Evolutionary conservation across 345 rosid species (phyloP).

Genomic region (Lepidium aucheri): DNA sequence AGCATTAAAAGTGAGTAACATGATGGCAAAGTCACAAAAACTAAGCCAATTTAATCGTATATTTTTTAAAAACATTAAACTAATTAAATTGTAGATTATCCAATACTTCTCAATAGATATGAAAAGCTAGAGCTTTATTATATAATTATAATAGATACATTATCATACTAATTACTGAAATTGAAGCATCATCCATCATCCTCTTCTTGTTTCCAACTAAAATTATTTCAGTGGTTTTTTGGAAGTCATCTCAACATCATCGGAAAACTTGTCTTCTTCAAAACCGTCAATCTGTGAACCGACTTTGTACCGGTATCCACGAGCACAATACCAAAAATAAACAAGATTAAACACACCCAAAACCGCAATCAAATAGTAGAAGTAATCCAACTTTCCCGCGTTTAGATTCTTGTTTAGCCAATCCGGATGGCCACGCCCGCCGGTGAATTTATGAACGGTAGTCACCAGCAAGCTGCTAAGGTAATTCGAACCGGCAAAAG

Average conservation of each 20-base stretch:
- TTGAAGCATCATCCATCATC: not conserved
- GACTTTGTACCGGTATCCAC: conserved; percentile 56
- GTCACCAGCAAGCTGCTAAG: conserved; percentile 63
- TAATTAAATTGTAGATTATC: not conserved
- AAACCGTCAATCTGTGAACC: conserved; percentile 39
- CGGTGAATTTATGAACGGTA: conserved; percentile 46
- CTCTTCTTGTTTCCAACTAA: conserved; percentile 1
- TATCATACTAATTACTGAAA: not conserved
- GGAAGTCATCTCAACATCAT: conserved; percentile 28
- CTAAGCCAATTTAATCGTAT: too few relatives aligned
- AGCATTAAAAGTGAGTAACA: not conserved
- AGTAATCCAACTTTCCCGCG: conserved; percentile 72
- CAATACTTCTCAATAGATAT: not conserved
- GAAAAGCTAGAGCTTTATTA: not conserved
- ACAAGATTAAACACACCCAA: conserved; percentile 56
- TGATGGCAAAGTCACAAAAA: too few relatives aligned
- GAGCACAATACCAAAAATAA: conserved; percentile 60
- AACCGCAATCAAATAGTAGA: conserved; percentile 65
- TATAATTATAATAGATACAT: not conserved
- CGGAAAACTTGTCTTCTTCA: conserved; percentile 15
- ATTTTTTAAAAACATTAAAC: too few relatives aligned
- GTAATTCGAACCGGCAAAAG: conserved; percentile 62
- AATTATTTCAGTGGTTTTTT: conserved; percentile 7
- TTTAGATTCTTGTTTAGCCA: conserved; percentile 72
- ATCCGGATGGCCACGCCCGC: conserved; percentile 41